These are phyloP conservation scores for Scheffersomyces lignosus DNA, from an alignment of 805 yeast genomes.

Conservation along the genomic window DNA sequence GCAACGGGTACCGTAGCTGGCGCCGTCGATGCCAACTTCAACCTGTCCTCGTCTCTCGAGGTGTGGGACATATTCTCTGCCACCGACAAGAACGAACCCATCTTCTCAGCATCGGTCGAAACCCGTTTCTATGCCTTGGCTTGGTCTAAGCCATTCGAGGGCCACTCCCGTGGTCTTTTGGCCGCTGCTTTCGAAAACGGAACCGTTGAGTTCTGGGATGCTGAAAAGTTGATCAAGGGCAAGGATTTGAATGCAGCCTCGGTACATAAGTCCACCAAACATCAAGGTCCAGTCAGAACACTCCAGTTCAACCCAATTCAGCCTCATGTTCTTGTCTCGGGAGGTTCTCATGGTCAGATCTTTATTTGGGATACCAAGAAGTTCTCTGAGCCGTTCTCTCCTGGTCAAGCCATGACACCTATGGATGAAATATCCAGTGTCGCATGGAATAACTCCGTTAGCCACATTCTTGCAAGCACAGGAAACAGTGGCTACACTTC, in stretches of 20 bases:
- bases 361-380: conserved; percentile 85
- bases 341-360: conserved; percentile 87
- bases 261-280: conserved; percentile 55
- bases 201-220: conserved; percentile 74
- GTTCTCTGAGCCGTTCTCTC: conserved; percentile 55
- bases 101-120: conserved; percentile 36
- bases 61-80: conserved; percentile 67
- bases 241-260: conserved; percentile 43
- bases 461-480: conserved; percentile 88
- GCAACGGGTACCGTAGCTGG: conserved; percentile 97
- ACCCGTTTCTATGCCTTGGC: conserved; percentile 70
- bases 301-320: conserved; percentile 78
- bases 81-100: conserved; percentile 29
- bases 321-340: conserved; percentile 73
- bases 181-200: conserved; percentile 94
- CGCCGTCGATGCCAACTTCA: conserved; percentile 85
- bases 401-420: conserved; percentile 80
- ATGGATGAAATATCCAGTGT: conserved; percentile 77
- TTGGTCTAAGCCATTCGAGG: conserved; percentile 67
- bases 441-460: conserved; percentile 83
- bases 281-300: conserved; percentile 67
- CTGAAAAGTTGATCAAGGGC: conserved; percentile 46
- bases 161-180: conserved; percentile 53
- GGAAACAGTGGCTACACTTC: conserved; percentile 84
- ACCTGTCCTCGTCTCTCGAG: conserved; percentile 74